A percentile compares a stretch with the other conserved stretches of the same genome.
Evolutionary conservation across 495 filamentous ascomycete genomes (phyloP).

Genomic region (Xylaria cubensis): DNA sequence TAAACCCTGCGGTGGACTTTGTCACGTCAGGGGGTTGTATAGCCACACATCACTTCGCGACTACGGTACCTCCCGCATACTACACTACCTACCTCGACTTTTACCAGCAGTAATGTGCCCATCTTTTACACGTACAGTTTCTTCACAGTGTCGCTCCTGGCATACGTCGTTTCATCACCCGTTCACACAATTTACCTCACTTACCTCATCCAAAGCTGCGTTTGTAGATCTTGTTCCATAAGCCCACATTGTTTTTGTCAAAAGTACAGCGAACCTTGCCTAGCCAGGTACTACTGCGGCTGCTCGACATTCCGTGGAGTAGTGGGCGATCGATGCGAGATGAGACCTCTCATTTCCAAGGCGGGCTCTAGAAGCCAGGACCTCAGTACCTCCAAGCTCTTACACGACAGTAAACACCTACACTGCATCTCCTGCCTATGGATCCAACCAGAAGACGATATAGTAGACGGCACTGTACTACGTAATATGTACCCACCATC

Average conservation of each 20-base stretch:
- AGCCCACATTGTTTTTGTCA: constrained; percentile 21
- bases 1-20: constrained; percentile 32
- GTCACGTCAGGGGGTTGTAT: constrained; percentile 19
- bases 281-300: background rate
- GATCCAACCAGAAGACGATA: background rate
- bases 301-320: background rate
- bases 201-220: constrained; percentile 8
- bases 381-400: background rate
- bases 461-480: constrained; percentile 1
- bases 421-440: background rate
- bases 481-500: background rate
- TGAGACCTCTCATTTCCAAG: constrained; percentile 8
- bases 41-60: constrained; percentile 12
- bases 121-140: constrained; percentile 7
- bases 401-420: background rate
- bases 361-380: background rate
- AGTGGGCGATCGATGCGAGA: constrained; percentile 9
- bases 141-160: background rate
- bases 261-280: constrained; percentile 24
- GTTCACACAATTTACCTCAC: constrained; percentile 16
- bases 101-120: constrained; percentile 14
- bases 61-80: constrained; percentile 8
- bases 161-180: background rate
- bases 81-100: background rate
- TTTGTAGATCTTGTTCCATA: constrained; percentile 19